Base-by-base conservation (phyloP, 192 early-diverging fungal genomes). In the Gaertneriomyces semiglobifer region DNA sequence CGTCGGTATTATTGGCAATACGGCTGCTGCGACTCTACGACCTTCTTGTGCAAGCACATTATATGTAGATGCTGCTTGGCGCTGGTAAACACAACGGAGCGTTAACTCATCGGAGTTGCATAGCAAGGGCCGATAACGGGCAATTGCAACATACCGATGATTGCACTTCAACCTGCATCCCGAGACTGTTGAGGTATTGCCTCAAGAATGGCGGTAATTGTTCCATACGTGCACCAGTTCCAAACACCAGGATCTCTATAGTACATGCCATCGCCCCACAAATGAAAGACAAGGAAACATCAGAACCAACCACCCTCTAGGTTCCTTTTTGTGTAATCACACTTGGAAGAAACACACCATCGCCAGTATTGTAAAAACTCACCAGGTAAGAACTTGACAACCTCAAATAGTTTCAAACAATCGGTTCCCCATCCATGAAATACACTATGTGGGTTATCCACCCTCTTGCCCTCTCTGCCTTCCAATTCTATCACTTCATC, bases 41-140 rank as follows among this genome's bases (percentile, higher is more conserved):
- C 81, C 83, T 59, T 85, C 83, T 52, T 71, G 58, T 5, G 77
- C 25, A 12, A 85, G 62, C 50, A 85, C 58, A 60, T 83, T 85
- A 67, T 75, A 85, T 5, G 83, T 83, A 2, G 79, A 71, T 18
- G 58, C 72, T 5, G 83, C 83, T 9, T 80, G 70, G 47, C 75
- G 69, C 81, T 83, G 60, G 14, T 10, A 44, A 40, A n/a, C 11
- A 39, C 47, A 62, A n/a, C 48, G 18, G 41, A 3, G 5, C 12
- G 18, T 47, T 33, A 39, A 46, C 0, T 48, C 5, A 20, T 40
- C 14, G 0, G 0, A 59, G 45, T 63, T 16, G 7, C 18, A 48
- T 46, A 59, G 41, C 5, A 60, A 1, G 44, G 19, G 6, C n/a
- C 2, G 38, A 75, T 19, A 48, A 19, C 16, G 16, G 11, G n/a